Evolutionary conservation across 2,329 filamentous ascomycete genomes (phyloP).

Genomic region (Dactylellina cionopaga): DNA sequence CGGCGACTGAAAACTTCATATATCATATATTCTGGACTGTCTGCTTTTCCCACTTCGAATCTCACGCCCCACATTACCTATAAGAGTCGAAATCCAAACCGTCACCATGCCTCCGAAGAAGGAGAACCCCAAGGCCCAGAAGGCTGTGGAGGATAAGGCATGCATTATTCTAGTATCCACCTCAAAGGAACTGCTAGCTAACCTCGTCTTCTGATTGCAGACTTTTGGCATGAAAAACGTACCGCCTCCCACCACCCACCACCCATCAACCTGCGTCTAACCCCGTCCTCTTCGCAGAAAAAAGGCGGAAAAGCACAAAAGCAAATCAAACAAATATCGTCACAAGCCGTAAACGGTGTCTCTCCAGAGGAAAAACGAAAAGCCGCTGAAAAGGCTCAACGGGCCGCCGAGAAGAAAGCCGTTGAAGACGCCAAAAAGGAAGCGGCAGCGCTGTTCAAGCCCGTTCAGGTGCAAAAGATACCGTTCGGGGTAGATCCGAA

Average conservation of each 20-base stretch:
- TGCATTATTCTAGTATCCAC: neutral
- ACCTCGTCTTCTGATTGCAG: conserved; percentile 57
- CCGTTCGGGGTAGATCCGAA: conserved; percentile 98
- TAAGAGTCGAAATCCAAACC: conserved; percentile 1
- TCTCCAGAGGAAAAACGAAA: conserved; percentile 88
- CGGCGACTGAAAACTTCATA: too few species aligned
- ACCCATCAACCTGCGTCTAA: conserved; percentile 16
- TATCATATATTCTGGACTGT: too few species aligned
- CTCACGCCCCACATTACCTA: neutral
- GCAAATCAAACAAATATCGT: conserved; percentile 83
- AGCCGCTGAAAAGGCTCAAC: conserved; percentile 72
- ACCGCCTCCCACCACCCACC: conserved; percentile 57
- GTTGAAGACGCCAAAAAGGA: conserved; percentile 86
- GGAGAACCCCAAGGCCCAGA: conserved; percentile 63
- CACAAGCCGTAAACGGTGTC: conserved; percentile 77
- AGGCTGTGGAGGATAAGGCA: conserved; percentile 81
- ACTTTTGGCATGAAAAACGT: conserved; percentile 99
- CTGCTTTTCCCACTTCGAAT: neutral
- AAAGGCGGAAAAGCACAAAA: conserved; percentile 91
- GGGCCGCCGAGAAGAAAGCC: conserved; percentile 89
- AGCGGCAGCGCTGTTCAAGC: conserved; percentile 83
- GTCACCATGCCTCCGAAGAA: conserved; percentile 57
- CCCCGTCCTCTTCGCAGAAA: conserved; percentile 67
- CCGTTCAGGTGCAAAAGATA: conserved; percentile 95
- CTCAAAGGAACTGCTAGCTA: neutral